Base-by-base conservation (phyloP, 352 stramenopile species). In the Phytophthora agathidicida region DNA sequence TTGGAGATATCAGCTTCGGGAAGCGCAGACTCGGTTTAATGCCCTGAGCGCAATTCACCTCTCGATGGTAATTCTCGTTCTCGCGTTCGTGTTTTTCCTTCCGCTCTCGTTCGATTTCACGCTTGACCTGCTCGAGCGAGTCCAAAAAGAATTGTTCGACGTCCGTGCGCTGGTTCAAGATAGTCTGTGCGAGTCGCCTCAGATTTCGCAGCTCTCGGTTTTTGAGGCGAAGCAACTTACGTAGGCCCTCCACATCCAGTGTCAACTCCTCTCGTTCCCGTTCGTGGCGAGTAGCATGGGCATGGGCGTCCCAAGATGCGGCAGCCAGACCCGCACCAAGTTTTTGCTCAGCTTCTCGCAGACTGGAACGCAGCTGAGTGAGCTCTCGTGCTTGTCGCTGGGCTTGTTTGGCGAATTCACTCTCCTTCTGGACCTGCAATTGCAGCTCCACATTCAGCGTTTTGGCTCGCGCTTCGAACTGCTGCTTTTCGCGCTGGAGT, bases 121-220 rank as follows among this genome's bases (percentile, higher is more conserved):
- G 39, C 62, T 96, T 96, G 7, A 98, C 92, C 33, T 94, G 71
- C 32, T 93, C 83, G 8, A 98, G 75, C 14, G 91, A 88, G 55
- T 98, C 91, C 33, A 98, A 56, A 49, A 98, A 97, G 67, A 97
- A 98, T 50, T 97, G 88, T 51, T 94, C 83, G 5, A 94, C 66
- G 35, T 98, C 93, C 3, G 87, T 97, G 28, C 94, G 78, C 65
- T 98, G 94, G 39, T 92, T 80, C 31, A 98, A 69, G 38, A 98
- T 96, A 11, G 83, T 93, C 57, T 98, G 83, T 5, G 91, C 82
- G 11, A 98, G 84, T 28, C 79, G 77, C 22, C 91, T 77, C 28
- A 98, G 71, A 46, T 96, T 93, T 11, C 83, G 76, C 28, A 98
- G 68, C 79, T 98, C 94, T 50, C 94, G 93, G 71, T 98, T 98